phyloP scores from a whole-genome alignment of 2,329 filamentous ascomycete genomes.

The Geosmithia flava region DNA sequence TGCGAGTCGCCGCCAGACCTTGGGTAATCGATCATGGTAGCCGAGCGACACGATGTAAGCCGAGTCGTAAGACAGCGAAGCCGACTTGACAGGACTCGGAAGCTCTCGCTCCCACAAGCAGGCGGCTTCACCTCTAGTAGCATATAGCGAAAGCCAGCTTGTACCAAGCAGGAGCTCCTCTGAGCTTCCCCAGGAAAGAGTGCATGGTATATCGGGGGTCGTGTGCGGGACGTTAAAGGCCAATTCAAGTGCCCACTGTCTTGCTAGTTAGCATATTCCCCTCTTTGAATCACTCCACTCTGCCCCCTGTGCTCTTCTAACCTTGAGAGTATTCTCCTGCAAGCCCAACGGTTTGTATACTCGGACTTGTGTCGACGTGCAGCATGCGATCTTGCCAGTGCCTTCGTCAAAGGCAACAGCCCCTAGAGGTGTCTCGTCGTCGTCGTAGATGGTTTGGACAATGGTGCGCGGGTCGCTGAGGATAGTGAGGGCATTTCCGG shows the following conservation, averaged over 20 bases:
- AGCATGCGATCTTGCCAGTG: constrained; percentile 75
- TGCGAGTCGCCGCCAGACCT: constrained; percentile 81
- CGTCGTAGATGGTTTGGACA: constrained; percentile 83
- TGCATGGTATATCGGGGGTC: constrained; percentile 21
- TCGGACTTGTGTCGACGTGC: constrained; percentile 53
- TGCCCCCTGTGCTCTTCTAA: constrained; percentile 22
- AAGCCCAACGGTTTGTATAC: constrained; percentile 67
- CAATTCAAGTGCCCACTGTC: constrained; percentile 52
- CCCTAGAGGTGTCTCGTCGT: constrained; percentile 56
- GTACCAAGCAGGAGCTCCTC: constrained; percentile 78
- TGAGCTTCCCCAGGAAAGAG: constrained; percentile 74
- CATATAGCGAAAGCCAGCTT: constrained; percentile 56
- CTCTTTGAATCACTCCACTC: neutral
- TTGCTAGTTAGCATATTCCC: constrained; percentile 2
- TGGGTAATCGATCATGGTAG: constrained; percentile 68
- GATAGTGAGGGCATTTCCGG: constrained; percentile 76
- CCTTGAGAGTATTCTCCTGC: constrained; percentile 62
- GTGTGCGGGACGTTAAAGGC: constrained; percentile 34
- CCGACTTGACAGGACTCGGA: constrained; percentile 61
- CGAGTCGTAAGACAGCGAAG: constrained; percentile 75
- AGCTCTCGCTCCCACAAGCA: constrained; percentile 64
- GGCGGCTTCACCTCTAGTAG: constrained; percentile 31
- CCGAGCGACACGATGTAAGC: constrained; percentile 76
- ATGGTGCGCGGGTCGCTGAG: constrained; percentile 63
- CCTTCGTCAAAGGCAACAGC: constrained; percentile 71